Evolutionary conservation across 257 asterid species (phyloP).

Genomic region (Eucommia ulmoides): DNA sequence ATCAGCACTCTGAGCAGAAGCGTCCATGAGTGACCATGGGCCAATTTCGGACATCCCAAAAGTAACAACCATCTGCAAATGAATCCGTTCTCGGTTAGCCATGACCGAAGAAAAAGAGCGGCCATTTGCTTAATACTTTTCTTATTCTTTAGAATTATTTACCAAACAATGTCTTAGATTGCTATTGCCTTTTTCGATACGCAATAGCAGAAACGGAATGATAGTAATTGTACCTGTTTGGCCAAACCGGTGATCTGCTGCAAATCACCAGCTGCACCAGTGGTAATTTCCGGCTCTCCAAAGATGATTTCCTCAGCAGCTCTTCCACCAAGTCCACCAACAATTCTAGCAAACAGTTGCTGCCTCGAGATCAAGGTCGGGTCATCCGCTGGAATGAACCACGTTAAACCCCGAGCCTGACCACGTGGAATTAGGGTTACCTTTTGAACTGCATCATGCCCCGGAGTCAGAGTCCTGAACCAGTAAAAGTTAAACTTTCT

Average conservation of each 20-base stretch:
- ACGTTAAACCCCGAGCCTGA: conserved; percentile 95
- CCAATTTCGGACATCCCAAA: conserved; percentile 96
- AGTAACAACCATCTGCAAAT: conserved; percentile 73
- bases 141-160: no score
- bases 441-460: conserved; percentile 95
- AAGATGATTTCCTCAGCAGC: conserved; percentile 96
- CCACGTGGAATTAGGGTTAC: conserved; percentile 95
- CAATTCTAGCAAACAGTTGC: conserved; percentile 91
- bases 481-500: not conserved
- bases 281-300: conserved; percentile 96
- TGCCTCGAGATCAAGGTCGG: conserved; percentile 96
- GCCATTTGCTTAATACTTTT: no score
- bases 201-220: not conserved
- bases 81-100: not conserved
- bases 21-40: conserved; percentile 92
- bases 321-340: conserved; percentile 98
- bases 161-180: no score
- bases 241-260: conserved; percentile 96
- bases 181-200: not conserved
- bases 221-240: conserved; percentile 50
- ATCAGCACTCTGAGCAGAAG: conserved; percentile 64
- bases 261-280: conserved; percentile 94
- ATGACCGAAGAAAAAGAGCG: no score
- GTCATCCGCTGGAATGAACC: conserved; percentile 97
- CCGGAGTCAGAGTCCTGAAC: conserved; percentile 83